Percentiles rank a stretch among this genome's conserved stretches.
phyloP scores from a whole-genome alignment of 176 grass and related monocot genomes.

The Microstegium vimineum region DNA sequence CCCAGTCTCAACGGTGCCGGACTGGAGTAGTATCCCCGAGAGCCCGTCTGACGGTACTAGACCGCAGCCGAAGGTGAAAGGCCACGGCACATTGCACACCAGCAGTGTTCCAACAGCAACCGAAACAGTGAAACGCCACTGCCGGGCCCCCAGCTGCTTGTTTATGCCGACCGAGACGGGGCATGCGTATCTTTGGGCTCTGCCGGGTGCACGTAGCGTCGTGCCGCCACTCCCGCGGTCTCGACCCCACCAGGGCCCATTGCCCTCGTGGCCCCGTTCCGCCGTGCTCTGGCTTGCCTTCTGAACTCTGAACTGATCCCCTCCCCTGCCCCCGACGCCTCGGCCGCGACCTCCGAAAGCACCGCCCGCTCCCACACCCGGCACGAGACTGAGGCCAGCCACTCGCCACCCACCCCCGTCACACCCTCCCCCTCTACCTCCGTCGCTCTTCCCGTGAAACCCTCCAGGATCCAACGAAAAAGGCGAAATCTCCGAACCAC shows the following conservation, averaged over 20 bases:
- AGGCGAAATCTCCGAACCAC: slow-evolving; percentile 42
- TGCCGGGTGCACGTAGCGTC: not conserved
- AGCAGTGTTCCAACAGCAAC: not conserved
- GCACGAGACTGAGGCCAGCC: slow-evolving; percentile 34
- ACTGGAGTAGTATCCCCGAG: too few relatives aligned
- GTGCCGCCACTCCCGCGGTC: not conserved
- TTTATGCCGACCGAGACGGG: not conserved
- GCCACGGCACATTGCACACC: not conserved
- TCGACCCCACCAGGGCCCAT: not conserved
- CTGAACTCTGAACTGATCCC: not conserved
- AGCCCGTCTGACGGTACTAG: too few relatives aligned
- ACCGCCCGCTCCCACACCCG: slow-evolving; percentile 23
- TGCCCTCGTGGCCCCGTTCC: not conserved
- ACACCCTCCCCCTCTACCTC: not conserved
- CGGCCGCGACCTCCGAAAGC: slow-evolving; percentile 45
- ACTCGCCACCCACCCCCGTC: slow-evolving; percentile 9
- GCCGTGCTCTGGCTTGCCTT: not conserved
- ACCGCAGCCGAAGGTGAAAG: not conserved
- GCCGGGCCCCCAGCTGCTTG: not conserved
- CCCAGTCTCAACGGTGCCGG: too few relatives aligned
- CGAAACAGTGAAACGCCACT: not conserved
- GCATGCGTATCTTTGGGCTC: not conserved
- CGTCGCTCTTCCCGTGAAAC: slow-evolving; percentile 41
- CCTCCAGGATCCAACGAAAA: slow-evolving; percentile 39
- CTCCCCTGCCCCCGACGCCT: not conserved